Conservation (phyloP, 2,329 filamentous ascomycete genomes). For the Dendryphion nanum region DNA sequence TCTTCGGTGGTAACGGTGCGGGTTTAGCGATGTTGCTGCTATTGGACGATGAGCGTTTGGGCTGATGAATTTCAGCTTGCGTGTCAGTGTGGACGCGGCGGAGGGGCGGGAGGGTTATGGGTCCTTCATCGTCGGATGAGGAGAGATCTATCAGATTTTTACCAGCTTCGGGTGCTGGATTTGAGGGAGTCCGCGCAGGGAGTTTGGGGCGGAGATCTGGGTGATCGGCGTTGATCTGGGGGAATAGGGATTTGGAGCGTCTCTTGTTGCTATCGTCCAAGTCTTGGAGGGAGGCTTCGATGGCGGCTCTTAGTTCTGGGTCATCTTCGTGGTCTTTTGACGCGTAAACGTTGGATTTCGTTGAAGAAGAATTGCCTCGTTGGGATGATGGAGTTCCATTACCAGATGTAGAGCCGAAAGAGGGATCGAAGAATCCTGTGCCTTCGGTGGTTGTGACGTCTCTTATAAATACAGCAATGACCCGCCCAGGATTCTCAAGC, state of each 20-base stretch:
- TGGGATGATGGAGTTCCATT: conserved; percentile 25
- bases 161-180: conserved; percentile 19
- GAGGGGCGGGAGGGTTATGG: conserved; percentile 13
- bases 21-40: conserved; percentile 31
- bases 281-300: conserved; percentile 47
- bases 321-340: conserved; percentile 45
- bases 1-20: conserved; percentile 31
- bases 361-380: conserved; percentile 9
- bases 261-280: conserved; percentile 42
- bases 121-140: conserved; percentile 38
- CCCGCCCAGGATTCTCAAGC: conserved; percentile 74
- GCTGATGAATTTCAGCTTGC: conserved; percentile 14
- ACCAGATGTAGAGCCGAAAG: conserved; percentile 40
- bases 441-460: conserved; percentile 83
- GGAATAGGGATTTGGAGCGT: conserved; percentile 33
- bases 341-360: conserved; percentile 4
- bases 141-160: conserved; percentile 50
- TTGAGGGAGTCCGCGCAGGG: conserved; percentile 33
- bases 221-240: conserved; percentile 35
- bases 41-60: conserved; percentile 13
- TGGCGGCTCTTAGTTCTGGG: conserved; percentile 47
- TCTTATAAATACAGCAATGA: conserved; percentile 87
- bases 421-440: conserved; percentile 75
- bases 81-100: conserved; percentile 29
- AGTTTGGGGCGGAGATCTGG: conserved; percentile 33